Conservation (phyloP, 2,329 filamentous ascomycete genomes). For the Paecilomyces variotii region DNA sequence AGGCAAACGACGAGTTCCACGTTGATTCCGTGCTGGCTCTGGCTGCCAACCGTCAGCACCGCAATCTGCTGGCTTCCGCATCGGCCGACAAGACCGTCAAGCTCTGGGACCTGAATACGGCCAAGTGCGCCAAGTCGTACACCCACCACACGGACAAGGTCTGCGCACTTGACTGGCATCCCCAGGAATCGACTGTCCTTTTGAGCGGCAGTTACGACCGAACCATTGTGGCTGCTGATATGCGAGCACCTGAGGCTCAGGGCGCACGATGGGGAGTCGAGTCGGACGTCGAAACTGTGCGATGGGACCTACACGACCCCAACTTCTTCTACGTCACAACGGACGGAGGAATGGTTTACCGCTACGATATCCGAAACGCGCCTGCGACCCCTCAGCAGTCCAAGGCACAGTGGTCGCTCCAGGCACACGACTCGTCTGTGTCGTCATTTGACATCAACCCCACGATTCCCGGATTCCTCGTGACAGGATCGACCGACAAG, state of each 20-base stretch:
- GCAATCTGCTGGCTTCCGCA: conserved; percentile 86
- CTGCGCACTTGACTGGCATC: conserved; percentile 91
- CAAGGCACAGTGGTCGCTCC: conserved; percentile 87
- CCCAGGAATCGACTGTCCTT: conserved; percentile 75
- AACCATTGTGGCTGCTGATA: conserved; percentile 88
- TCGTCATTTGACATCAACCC: conserved; percentile 91
- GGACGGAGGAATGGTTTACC: conserved; percentile 84
- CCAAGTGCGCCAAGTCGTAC: conserved; percentile 92
- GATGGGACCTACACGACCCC: conserved; percentile 86
- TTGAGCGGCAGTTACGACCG: conserved; percentile 93
- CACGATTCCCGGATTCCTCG: conserved; percentile 83
- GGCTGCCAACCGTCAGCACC: conserved; percentile 84
- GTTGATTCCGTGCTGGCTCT: conserved; percentile 89
- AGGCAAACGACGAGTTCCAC: conserved; percentile 85
- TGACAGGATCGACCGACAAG: conserved; percentile 87
- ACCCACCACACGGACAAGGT: conserved; percentile 95
- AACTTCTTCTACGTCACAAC: conserved; percentile 96
- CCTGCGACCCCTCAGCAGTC: conserved; percentile 64
- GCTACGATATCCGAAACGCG: conserved; percentile 75
- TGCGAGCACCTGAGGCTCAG: conserved; percentile 81
- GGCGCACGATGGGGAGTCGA: conserved; percentile 85
- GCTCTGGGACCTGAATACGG: conserved; percentile 90
- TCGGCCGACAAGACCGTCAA: conserved; percentile 97
- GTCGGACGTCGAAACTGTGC: conserved; percentile 85
- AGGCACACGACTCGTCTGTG: conserved; percentile 88